Base-by-base conservation (phyloP, 2,329 filamentous ascomycete species). In the Aspergillus thermomutatus region DNA sequence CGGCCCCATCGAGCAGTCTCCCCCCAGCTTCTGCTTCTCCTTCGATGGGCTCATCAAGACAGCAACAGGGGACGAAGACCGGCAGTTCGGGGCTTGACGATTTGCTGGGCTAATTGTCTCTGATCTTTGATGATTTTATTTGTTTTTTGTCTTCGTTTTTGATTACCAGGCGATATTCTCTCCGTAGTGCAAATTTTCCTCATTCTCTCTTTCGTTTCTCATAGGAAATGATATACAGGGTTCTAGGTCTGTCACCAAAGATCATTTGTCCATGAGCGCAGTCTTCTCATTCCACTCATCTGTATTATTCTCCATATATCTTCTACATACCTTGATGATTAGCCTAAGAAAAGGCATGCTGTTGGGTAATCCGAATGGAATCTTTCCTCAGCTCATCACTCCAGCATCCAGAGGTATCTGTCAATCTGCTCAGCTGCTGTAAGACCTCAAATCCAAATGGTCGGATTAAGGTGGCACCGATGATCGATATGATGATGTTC, bases 1-100 rank as follows among this genome's bases (percentile, higher is more conserved):
- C 88, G 17, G 80, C 86, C 77, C 75, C 68, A 74, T 82, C 68
- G 76, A 80, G 66, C 83, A 80, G 58, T 74, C 11, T 46, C 14
- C 17, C 43, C 17, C 31, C 31, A 17, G 80, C 58, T 78, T 84
- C 66, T 68, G 78, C 63, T 74, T 78, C 49, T 71, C 80, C 49
- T 66, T 81, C 54, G 76, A 81, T 68, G 50, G 57, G 64, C n/a
- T 63, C 68, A 50, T 61, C 61, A 46, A 62, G 73, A 27, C 77
- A 62, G 51, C 61, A 62, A 60, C 25, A 23, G 14, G 60, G 62
- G 47, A 34, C 67, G 52, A 68, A 70, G 54, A 65, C 69, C 17
- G 69, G 74, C 45, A 70, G 74, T 58, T 75, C 73, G 9, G 72
- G 67, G 47, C 62, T 77, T 50, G 73, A 77, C 65, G 75, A 77